These are phyloP conservation scores for Davidsoniella eucalypti DNA, from an alignment of 2,329 filamentous ascomycete species.

Conservation along the genomic window DNA sequence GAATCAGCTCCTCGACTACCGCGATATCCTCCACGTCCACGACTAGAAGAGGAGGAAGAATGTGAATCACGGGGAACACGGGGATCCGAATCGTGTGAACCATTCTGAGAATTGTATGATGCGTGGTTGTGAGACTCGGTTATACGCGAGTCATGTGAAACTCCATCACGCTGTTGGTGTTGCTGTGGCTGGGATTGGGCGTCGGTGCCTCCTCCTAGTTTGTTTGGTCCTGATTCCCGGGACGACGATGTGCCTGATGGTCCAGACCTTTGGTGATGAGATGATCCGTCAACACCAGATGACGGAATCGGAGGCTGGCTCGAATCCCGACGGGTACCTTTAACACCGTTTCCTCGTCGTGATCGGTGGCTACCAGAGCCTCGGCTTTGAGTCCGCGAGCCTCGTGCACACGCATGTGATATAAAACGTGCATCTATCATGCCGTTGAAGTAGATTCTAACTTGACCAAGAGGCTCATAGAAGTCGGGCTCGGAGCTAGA, in stretches of 20 bases:
- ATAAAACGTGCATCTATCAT: slow-evolving; percentile 25
- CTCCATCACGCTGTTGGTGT: neutral
- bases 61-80: neutral
- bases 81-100: neutral
- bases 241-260: too few species aligned
- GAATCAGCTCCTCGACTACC: slow-evolving; percentile 7
- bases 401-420: slow-evolving; percentile 22
- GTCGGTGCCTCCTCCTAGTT: too few species aligned
- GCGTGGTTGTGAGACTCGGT: too few species aligned
- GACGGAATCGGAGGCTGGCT: neutral
- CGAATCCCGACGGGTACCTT: neutral
- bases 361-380: slow-evolving; percentile 14
- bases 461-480: slow-evolving; percentile 18
- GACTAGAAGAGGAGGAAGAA: neutral
- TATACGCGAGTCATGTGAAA: too few species aligned
- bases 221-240: too few species aligned
- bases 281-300: too few species aligned
- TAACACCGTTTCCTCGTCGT: slow-evolving; percentile 16
- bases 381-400: slow-evolving; percentile 19
- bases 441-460: slow-evolving; percentile 24
- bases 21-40: slow-evolving; percentile 8
- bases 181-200: neutral
- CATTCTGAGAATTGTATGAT: too few species aligned
- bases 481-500: slow-evolving; percentile 23
- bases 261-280: too few species aligned